A percentile compares a stretch with the other conserved stretches of the same genome.
These are phyloP conservation scores for Lepraria neglecta DNA, from an alignment of 495 filamentous ascomycete species.

Conservation along the genomic window DNA sequence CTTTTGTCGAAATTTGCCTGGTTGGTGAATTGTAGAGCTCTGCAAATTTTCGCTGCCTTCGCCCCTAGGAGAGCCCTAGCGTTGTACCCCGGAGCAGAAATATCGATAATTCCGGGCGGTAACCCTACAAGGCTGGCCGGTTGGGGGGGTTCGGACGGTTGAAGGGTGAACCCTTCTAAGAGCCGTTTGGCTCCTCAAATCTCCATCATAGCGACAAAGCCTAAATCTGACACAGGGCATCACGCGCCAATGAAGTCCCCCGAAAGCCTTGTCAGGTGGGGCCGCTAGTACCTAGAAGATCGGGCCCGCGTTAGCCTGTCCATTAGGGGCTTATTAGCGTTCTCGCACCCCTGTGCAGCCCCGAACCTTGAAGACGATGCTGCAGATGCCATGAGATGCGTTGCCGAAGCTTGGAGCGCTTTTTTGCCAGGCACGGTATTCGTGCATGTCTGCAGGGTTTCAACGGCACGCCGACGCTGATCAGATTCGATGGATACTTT, in stretches of 20 bases:
- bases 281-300: not conserved
- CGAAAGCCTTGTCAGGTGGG: not conserved
- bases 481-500: too few relatives aligned
- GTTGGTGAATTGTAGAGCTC: too few relatives aligned
- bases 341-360: not conserved
- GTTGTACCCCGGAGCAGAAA: too few relatives aligned
- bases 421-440: not conserved
- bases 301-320: not conserved
- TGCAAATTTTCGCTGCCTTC: too few relatives aligned
- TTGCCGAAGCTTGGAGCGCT: not conserved
- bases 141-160: too few relatives aligned
- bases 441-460: not conserved
- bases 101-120: too few relatives aligned
- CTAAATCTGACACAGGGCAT: not conserved
- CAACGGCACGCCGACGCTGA: too few relatives aligned
- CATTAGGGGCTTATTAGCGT: not conserved
- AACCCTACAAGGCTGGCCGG: too few relatives aligned
- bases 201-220: not conserved
- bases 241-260: not conserved
- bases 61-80: too few relatives aligned
- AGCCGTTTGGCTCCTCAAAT: not conserved
- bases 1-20: too few relatives aligned
- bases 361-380: not conserved
- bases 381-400: constrained; percentile 1
- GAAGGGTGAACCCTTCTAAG: too few relatives aligned